Evolutionary conservation across 768 basidiomycete species (phyloP), one percentile per base, ranked within the genome.

Genomic region (Kwoniella shandongensis): DNA sequence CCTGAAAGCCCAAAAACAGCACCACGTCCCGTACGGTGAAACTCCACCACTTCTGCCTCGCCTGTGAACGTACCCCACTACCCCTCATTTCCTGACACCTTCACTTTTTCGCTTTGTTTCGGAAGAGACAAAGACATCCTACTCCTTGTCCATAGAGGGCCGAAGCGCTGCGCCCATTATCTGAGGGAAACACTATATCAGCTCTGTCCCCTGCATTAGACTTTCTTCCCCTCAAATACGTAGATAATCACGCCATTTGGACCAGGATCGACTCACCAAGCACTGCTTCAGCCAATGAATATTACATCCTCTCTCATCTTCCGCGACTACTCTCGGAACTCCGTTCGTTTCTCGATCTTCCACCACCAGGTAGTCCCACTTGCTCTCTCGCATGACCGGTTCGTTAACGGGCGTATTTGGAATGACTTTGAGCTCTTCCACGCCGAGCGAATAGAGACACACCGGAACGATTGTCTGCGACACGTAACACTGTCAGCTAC

Each of bases 371-470:
- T 57, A 59, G 46, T 69, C 65, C 48, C 59, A 65, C 1, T 41
- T 46, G 30, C 42, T 36, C 17, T 59, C 57, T 27, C 35, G 54
- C 32, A 44, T 63, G 23, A n/a, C 42, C 44, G n/a, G 38, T 44
- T 46, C 48, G 38, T 49, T 55, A 11, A 49, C 44, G 35, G 30
- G 44, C 42, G n/a, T 17, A n/a, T 56, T 45, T 23, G 38, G 8
- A 40, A 56, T 36, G 2, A 51, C 22, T 0, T 54, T 40, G 44
- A 93, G 86, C 12, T 77, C 79, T 6, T 78, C 76, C 0, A 91
- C 88, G 0, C 90, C 89, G 85, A 92, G 88, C 27, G 83, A 83
- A 40, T 89, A 74, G 32, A 90, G 81, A 59, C 92, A 87, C 48
- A 83, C 22, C 81, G 83, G 62, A 84, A 82, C 44, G 70, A 79